Evolutionary conservation across 495 filamentous ascomycete species (phyloP).

Genomic region (Penicillium steckii): DNA sequence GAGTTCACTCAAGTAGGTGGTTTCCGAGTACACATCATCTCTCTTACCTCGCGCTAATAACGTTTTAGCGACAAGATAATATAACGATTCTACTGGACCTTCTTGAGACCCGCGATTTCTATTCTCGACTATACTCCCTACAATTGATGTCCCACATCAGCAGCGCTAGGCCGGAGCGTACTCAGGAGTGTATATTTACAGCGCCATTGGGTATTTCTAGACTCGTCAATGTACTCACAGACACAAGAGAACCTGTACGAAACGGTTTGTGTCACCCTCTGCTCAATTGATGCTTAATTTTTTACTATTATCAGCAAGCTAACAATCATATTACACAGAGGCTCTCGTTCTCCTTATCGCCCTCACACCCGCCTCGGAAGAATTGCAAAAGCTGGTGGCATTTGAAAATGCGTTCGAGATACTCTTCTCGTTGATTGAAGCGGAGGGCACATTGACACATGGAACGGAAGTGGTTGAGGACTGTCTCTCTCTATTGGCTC

Average conservation of each 20-base stretch:
- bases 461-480: slow-evolving; percentile 93
- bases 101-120: slow-evolving; percentile 84
- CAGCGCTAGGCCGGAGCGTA: slow-evolving; percentile 82
- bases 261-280: slow-evolving; percentile 58
- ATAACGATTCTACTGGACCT: slow-evolving; percentile 88
- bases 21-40: not conserved
- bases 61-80: slow-evolving; percentile 82
- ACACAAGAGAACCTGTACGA: slow-evolving; percentile 82
- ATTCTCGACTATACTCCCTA: slow-evolving; percentile 87
- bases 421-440: slow-evolving; percentile 75
- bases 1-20: slow-evolving; percentile 86
- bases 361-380: slow-evolving; percentile 66
- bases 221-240: slow-evolving; percentile 79
- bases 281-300: not conserved
- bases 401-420: slow-evolving; percentile 92
- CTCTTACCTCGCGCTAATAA: slow-evolving; percentile 40
- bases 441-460: slow-evolving; percentile 77
- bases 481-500: slow-evolving; percentile 88
- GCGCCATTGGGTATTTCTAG: slow-evolving; percentile 86
- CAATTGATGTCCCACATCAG: slow-evolving; percentile 87
- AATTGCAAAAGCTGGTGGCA: slow-evolving; percentile 91
- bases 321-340: slow-evolving; percentile 41
- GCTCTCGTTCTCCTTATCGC: slow-evolving; percentile 67
- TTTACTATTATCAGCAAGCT: slow-evolving; percentile 10
- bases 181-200: slow-evolving; percentile 91